Percentiles rank a stretch among this genome's conserved stretches.
phyloP scores from a whole-genome alignment of 2,329 filamentous ascomycete species.

The Aspergillus vadensis region DNA sequence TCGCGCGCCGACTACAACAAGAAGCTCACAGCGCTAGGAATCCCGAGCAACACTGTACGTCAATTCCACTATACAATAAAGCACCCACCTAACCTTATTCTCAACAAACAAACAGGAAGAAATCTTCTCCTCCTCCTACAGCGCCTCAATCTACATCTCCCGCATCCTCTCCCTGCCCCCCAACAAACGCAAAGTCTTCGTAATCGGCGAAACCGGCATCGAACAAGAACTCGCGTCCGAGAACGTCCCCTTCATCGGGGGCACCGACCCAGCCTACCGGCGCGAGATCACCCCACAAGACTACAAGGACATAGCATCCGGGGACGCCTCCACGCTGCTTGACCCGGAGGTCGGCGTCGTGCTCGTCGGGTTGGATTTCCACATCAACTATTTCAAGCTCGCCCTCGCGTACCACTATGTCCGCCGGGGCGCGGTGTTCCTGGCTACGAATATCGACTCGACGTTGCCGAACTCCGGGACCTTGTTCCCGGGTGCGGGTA shows the following conservation, averaged over 20 bases:
- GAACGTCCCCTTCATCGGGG: slow-evolving; percentile 77
- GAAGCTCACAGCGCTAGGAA: slow-evolving; percentile 80
- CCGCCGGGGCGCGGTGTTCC: slow-evolving; percentile 74
- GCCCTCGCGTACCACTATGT: slow-evolving; percentile 85
- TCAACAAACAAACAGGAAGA: slow-evolving; percentile 63
- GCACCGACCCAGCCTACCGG: slow-evolving; percentile 76
- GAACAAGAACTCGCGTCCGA: slow-evolving; percentile 84
- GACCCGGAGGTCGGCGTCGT: slow-evolving; percentile 90
- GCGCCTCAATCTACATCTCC: slow-evolving; percentile 90
- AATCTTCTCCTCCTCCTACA: slow-evolving; percentile 95
- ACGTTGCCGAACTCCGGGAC: slow-evolving; percentile 79
- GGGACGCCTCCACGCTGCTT: slow-evolving; percentile 66
- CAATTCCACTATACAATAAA: too few species aligned
- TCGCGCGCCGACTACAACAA: slow-evolving; percentile 89
- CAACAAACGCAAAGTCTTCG: slow-evolving; percentile 89
- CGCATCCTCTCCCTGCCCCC: slow-evolving; percentile 79
- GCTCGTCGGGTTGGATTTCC: slow-evolving; percentile 86
- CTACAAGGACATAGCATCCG: slow-evolving; percentile 71
- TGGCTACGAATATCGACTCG: slow-evolving; percentile 91
- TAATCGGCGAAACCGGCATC: slow-evolving; percentile 87
- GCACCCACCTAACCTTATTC: background rate
- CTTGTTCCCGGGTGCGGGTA: slow-evolving; percentile 90
- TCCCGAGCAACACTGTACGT: slow-evolving; percentile 67
- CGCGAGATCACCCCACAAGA: slow-evolving; percentile 80
- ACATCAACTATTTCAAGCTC: slow-evolving; percentile 93